phyloP scores from a whole-genome alignment of 495 filamentous ascomycete genomes.

The Patellaria atrata region DNA sequence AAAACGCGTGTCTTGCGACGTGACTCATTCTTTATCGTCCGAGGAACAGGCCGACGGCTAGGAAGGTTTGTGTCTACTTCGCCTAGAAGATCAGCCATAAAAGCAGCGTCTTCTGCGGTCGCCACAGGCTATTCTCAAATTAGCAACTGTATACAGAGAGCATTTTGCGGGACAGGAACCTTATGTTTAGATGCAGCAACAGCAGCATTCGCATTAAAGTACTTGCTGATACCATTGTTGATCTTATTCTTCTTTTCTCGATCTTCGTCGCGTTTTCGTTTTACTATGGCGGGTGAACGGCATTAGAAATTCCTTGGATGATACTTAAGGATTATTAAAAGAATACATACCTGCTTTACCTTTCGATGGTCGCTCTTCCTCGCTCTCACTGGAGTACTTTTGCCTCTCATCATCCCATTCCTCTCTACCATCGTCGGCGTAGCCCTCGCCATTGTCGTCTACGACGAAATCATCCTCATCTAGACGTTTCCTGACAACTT shows the following conservation, averaged over 20 bases:
- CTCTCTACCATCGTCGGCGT: conserved; percentile 92
- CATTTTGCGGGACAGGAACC: conserved; percentile 31
- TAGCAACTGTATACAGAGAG: conserved; percentile 3
- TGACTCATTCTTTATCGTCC: conserved; percentile 53
- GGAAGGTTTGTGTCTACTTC: conserved; percentile 76
- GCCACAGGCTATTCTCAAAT: conserved; percentile 28
- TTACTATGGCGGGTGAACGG: conserved; percentile 36
- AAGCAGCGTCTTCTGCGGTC: conserved; percentile 75
- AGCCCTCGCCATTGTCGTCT: conserved; percentile 36
- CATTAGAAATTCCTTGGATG: background rate
- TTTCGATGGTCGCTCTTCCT: conserved; percentile 47
- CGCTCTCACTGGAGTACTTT: conserved; percentile 53
- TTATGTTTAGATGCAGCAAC: conserved; percentile 63
- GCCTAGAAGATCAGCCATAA: conserved; percentile 68
- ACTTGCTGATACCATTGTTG: conserved; percentile 83
- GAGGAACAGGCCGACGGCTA: conserved; percentile 35
- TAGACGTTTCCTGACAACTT: conserved; percentile 75
- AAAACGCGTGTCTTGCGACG: conserved; percentile 65
- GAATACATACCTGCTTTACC: conserved; percentile 44
- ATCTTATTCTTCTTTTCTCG: conserved; percentile 71
- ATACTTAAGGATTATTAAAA: background rate
- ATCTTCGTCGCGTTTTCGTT: conserved; percentile 83
- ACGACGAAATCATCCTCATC: conserved; percentile 96
- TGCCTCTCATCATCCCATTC: conserved; percentile 70
- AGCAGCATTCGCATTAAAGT: conserved; percentile 65